These are phyloP conservation scores for Ascobolus immersus DNA, from an alignment of 495 filamentous ascomycete species.

Conservation along the genomic window DNA sequence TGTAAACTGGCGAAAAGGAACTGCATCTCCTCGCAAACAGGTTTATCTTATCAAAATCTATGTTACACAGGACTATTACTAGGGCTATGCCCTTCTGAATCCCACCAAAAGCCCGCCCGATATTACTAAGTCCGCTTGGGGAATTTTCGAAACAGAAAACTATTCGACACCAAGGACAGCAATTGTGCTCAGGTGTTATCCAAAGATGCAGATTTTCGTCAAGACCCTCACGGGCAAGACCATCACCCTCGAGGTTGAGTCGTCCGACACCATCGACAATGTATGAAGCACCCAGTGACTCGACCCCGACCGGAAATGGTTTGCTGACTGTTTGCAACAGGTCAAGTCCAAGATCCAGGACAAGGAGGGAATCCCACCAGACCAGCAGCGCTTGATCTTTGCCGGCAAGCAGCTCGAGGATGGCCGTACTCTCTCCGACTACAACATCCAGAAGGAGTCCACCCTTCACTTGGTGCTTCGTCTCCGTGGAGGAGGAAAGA, in stretches of 20 bases:
- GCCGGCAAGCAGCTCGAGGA: constrained; percentile 99
- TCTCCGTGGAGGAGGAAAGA: constrained; percentile 93
- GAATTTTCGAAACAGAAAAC: no score
- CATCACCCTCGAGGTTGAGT: constrained; percentile 99
- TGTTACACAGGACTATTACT: no score
- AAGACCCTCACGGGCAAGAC: constrained; percentile 99
- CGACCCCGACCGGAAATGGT: no score
- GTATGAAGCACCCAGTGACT: no score
- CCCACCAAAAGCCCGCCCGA: no score
- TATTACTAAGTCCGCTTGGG: no score
- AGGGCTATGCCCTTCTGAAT: no score
- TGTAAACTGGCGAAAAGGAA: no score
- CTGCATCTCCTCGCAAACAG: no score
- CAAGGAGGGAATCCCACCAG: constrained; percentile 99
- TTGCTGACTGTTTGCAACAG: no score
- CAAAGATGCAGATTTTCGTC: constrained; percentile 93
- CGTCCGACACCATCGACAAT: constrained; percentile 98
- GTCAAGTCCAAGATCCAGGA: constrained; percentile 41
- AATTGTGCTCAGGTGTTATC: constrained; percentile 81
- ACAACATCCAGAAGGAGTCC: constrained; percentile 99
- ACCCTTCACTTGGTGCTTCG: constrained; percentile 96
- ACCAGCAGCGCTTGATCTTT: constrained; percentile 99
- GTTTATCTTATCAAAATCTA: no score
- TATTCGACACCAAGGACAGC: no score
- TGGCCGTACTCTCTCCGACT: constrained; percentile 94